Conservation (phyloP, 2,329 filamentous ascomycete species). For the Thielaviopsis euricoi region DNA sequence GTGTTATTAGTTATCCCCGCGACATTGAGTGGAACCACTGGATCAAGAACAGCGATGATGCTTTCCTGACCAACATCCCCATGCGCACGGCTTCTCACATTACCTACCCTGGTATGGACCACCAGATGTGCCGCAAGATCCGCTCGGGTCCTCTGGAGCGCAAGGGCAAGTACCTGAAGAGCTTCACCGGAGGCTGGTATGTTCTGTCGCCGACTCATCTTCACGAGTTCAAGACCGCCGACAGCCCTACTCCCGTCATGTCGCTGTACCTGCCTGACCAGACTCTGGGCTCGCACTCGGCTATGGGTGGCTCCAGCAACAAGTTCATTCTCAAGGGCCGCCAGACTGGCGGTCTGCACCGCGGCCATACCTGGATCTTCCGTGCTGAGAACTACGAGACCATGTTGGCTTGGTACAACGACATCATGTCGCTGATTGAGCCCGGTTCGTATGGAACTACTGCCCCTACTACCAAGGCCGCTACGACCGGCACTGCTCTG, state of each 20-base stretch:
- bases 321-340: constrained; percentile 97
- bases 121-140: constrained; percentile 68
- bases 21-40: constrained; percentile 70
- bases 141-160: constrained; percentile 82
- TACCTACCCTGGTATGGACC: constrained; percentile 77
- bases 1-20: constrained; percentile 83
- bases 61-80: constrained; percentile 71
- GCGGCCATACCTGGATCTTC: constrained; percentile 59
- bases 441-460: constrained; percentile 8
- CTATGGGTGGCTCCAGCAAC: constrained; percentile 68
- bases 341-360: constrained; percentile 84
- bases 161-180: constrained; percentile 98
- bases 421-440: constrained; percentile 78
- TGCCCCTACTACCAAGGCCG: not conserved
- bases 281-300: constrained; percentile 83
- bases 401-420: constrained; percentile 93
- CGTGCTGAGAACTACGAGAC: constrained; percentile 66
- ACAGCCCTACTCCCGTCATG: constrained; percentile 85
- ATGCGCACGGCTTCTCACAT: constrained; percentile 68
- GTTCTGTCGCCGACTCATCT: constrained; percentile 91
- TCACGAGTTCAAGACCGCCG: constrained; percentile 97
- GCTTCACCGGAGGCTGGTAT: constrained; percentile 93
- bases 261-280: constrained; percentile 89
- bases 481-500: not conserved
- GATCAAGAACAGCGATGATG: constrained; percentile 66